phyloP scores from a whole-genome alignment of 2,329 filamentous ascomycete genomes.

The Macrophomina phaseolina region DNA sequence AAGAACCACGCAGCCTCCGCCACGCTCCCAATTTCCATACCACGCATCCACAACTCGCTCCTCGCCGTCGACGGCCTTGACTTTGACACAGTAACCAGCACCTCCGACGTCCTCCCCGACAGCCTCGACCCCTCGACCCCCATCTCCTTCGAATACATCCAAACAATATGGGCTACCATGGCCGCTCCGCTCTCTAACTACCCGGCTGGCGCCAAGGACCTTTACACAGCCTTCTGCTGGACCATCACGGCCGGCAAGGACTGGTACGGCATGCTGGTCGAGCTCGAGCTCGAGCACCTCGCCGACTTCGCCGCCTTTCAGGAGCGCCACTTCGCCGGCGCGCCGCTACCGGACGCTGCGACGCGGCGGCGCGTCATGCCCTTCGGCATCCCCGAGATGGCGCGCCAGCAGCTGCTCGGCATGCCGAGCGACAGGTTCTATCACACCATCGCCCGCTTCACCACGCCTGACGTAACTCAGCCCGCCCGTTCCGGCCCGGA shows the following conservation, averaged over 20 bases:
- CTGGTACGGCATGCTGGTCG: constrained; percentile 30
- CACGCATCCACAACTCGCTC: background rate
- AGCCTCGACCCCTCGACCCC: background rate
- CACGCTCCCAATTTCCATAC: background rate
- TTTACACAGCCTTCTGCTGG: constrained; percentile 26
- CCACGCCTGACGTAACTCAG: background rate
- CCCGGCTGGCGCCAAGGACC: background rate
- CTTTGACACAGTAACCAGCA: background rate
- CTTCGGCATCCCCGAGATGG: background rate
- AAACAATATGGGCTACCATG: background rate
- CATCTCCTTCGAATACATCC: background rate
- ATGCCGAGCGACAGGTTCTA: background rate
- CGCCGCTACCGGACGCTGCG: background rate
- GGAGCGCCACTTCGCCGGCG: background rate
- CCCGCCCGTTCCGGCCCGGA: background rate
- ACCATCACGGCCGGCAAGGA: constrained; percentile 30
- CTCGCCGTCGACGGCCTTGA: background rate
- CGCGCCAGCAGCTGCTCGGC: background rate
- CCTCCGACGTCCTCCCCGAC: constrained; percentile 4
- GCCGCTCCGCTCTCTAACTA: background rate
- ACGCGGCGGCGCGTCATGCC: background rate
- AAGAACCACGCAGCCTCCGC: background rate
- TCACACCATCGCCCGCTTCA: background rate
- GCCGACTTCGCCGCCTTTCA: constrained; percentile 27
- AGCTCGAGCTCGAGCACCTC: constrained; percentile 15